Base-by-base conservation (phyloP, 2,329 filamentous ascomycete genomes). In the Arthrobotrys pseudoclavata region DNA sequence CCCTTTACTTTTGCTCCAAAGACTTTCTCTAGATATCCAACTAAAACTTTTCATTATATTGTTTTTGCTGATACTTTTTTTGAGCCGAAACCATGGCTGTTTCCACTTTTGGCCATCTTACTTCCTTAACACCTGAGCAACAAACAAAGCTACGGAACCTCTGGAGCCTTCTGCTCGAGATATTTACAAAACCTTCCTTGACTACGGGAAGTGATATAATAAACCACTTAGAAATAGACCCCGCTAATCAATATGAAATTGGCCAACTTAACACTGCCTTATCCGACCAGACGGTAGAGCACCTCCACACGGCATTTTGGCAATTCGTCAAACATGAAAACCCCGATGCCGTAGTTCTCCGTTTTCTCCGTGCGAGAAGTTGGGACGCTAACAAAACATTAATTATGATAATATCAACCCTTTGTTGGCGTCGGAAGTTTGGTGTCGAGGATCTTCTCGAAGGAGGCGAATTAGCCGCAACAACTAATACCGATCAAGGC, bases 341-440 rank as follows among this genome's bases (percentile, higher is more conserved):
- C 83, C 96, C 96, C 0, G 96, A 99, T 84, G 91, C 91, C 1
- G 86, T 96, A n/a, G 85, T 95, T 13, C 85, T 97, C 72, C 90
- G 94, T 47, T 97, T 96, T 84, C 86, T 97, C 70, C 88, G 94
- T 62, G 94, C 93, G 13, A 88, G 94, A 47, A 97, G 97, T 84
- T 99, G 96, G 96, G 93, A 98, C 82, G 90, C 97, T n/a, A 91
- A 97, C 63, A 93, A 93, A 83, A 95, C 96, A 4, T 87, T 98
- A 29, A 88, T 97, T 80, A 98, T 98, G 96, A 85, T 97, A 83
- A 88, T 99, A 52, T 93, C 93, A 1, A 97, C 96, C 0, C 92
- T 98, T 88, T 91, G 93, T 83, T 99, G 96, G 96, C 89, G 89
- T 69, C 86, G 88, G 37, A 92, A 96, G 75, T 91, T 96, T 87